phyloP scores from a whole-genome alignment of 208 protist species.

The Acanthamoeba lenticulata region DNA sequence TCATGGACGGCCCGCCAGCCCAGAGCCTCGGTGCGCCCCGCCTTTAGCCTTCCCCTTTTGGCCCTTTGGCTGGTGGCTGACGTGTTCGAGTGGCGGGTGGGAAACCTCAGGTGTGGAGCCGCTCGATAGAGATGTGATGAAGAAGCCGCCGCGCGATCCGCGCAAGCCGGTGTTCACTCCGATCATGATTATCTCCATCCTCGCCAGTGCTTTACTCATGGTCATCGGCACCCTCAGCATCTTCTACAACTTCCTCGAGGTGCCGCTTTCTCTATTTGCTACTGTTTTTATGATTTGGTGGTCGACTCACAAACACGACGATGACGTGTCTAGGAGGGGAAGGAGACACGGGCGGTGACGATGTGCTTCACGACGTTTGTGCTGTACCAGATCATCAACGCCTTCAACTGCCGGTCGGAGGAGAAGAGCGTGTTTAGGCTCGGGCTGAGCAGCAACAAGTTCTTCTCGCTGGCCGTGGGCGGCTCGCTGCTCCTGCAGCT shows the following conservation, averaged over 20 bases:
- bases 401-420: slow-evolving; percentile 78
- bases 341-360: slow-evolving; percentile 72
- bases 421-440: slow-evolving; percentile 80
- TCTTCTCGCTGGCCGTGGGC: slow-evolving; percentile 74
- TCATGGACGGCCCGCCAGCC: slow-evolving; percentile 85
- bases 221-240: slow-evolving; percentile 71
- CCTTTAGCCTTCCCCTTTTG: background rate
- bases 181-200: slow-evolving; percentile 68
- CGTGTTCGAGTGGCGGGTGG: background rate
- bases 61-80: background rate
- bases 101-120: background rate
- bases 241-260: slow-evolving; percentile 53
- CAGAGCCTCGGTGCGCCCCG: slow-evolving; percentile 74
- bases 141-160: slow-evolving; percentile 89
- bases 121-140: slow-evolving; percentile 89
- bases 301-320: background rate
- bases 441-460: slow-evolving; percentile 75
- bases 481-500: slow-evolving; percentile 67
- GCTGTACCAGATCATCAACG: slow-evolving; percentile 86
- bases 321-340: background rate
- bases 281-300: slow-evolving; percentile 38
- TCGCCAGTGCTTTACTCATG: slow-evolving; percentile 76
- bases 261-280: background rate
- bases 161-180: slow-evolving; percentile 91
- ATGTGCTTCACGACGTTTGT: slow-evolving; percentile 86